phyloP scores from a whole-genome alignment of 148 eudicot species.

The Vaccinium vitisidaea region DNA sequence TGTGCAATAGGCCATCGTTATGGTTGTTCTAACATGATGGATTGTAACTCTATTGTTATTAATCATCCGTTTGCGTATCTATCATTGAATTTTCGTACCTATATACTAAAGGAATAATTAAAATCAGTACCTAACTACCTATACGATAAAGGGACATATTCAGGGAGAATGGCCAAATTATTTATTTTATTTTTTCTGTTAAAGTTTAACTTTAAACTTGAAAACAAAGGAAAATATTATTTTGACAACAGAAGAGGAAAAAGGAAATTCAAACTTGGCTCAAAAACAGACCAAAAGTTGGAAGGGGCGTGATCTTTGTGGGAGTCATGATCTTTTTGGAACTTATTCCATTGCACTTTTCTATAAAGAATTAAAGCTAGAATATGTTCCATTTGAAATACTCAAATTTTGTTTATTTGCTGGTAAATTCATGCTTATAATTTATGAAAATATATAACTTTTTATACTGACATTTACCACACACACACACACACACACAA shows the following conservation, averaged over 20 bases:
- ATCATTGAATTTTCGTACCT: background rate
- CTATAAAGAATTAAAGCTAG: background rate
- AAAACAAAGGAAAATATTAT: background rate
- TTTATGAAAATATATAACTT: too few species aligned
- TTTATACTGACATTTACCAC: too few species aligned
- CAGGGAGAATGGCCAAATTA: background rate
- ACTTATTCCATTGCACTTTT: slow-evolving; percentile 5
- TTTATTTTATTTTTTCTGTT: too few species aligned
- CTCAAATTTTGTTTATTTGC: too few species aligned
- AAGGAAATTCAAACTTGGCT: background rate
- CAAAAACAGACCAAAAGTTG: background rate
- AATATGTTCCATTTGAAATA: background rate
- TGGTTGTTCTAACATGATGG: too few species aligned
- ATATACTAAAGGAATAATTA: too few species aligned
- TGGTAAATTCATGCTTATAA: too few species aligned
- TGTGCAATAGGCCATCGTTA: too few species aligned
- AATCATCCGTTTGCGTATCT: background rate
- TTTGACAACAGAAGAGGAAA: background rate
- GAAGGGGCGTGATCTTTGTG: background rate
- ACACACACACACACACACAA: too few species aligned
- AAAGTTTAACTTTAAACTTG: background rate
- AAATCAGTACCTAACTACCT: background rate
- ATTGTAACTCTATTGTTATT: too few species aligned
- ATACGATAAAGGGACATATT: background rate
- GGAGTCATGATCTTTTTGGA: background rate